phyloP scores from a whole-genome alignment of 169 alveolate genomes.

The Plasmodium gallinaceum region DNA sequence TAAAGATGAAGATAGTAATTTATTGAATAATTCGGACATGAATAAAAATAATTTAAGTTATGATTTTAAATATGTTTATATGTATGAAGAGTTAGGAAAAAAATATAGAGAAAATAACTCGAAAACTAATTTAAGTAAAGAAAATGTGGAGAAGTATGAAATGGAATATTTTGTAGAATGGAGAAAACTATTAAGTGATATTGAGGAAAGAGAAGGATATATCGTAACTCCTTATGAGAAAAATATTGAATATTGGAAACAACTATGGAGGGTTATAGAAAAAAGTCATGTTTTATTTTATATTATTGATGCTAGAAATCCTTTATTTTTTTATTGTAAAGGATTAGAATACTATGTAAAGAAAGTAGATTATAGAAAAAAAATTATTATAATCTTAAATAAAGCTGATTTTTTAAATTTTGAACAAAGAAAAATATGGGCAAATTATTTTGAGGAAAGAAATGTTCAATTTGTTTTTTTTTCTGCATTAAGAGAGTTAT shows the following conservation, averaged over 20 bases:
- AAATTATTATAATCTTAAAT: constrained; percentile 91
- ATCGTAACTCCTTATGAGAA: constrained; percentile 98
- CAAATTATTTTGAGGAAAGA: constrained; percentile 89
- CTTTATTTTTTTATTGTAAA: constrained; percentile 93
- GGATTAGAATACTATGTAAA: constrained; percentile 93
- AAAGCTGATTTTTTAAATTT: constrained; percentile 95
- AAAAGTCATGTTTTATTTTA: constrained; percentile 94
- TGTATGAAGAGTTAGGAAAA: constrained; percentile 67
- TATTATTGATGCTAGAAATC: constrained; percentile 98
- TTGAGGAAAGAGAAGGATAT: constrained; percentile 93
- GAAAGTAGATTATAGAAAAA: constrained; percentile 92
- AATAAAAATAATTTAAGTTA: neutral
- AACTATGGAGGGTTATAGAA: constrained; percentile 99
- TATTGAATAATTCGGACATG: too few relatives aligned
- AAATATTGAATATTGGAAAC: constrained; percentile 98
- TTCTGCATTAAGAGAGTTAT: constrained; percentile 88
- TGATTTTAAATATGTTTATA: constrained; percentile 18
- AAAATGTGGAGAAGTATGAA: constrained; percentile 80
- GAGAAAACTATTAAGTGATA: constrained; percentile 81
- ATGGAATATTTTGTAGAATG: constrained; percentile 81
- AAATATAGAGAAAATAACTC: constrained; percentile 35
- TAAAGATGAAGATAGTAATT: neutral
- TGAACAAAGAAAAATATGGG: constrained; percentile 94
- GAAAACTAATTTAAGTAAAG: constrained; percentile 70
- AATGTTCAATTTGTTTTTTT: constrained; percentile 92